Base-by-base conservation (phyloP, 768 basidiomycete species). In the Lactarius vividus region DNA sequence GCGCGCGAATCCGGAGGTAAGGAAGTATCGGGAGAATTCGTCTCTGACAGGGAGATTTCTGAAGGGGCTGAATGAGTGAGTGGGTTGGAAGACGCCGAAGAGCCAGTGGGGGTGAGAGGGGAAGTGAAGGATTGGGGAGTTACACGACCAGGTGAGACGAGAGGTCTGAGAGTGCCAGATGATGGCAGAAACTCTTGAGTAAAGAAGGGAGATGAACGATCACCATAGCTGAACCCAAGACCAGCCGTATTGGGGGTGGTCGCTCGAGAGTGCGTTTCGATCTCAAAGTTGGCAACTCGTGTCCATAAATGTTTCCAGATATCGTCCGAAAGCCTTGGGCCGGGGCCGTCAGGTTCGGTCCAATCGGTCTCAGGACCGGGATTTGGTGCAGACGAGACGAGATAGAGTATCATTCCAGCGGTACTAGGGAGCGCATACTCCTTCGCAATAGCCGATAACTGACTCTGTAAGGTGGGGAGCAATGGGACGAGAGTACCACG, bases 391-490 rank as follows among this genome's bases (percentile, higher is more conserved):
- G 79, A 71, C 44, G 79, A 79, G 53, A 92, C 83, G 55, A 98
- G 85, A 75, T 95, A 98, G 2, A 98, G 81, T 52, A 92, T 80
- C 56, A 98, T 77, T 6, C 96, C 96, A 16, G 84, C 77, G 0
- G 91, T 92, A 70, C 89, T 93, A 1, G 96, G 96, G 20, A 98
- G 80, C 3, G 92, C 91, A 72, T 95, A 98, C 77, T 98, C 96
- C 76, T 88, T 88, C 16, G 96, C 94, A 59, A 98, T 97, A 8
- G 93, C 91, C 26, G 81, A 80, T 11, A 97, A 78, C 74, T 97
- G 96, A 0, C 87, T 83, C 49, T 92, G 88, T 1, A 98, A 78
- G 0, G 89, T 92, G 6, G 94, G 81, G 73, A 95, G 86, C 0
- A 98, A 81, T 0, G 95, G 89, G 4, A 98, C 84, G 15, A 98